Percentiles rank a stretch among this genome's conserved stretches.
phyloP scores from a whole-genome alignment of 176 grass and related monocot genomes.

The Oryza punctata region DNA sequence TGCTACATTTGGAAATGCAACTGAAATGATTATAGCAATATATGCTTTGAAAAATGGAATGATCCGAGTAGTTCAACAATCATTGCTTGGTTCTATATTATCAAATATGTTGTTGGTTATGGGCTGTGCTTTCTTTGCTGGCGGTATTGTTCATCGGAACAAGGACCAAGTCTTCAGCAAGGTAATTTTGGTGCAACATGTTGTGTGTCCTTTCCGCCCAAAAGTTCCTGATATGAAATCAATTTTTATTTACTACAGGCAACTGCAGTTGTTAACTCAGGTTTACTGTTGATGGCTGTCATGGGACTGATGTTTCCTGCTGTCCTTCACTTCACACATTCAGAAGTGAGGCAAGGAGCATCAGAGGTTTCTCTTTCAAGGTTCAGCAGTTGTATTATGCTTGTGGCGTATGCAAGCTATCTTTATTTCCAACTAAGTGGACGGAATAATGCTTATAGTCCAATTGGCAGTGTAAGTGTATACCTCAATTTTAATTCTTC shows the following conservation, averaged over 20 bases:
- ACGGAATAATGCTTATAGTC: constrained; percentile 54
- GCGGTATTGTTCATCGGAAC: constrained; percentile 64
- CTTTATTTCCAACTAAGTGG: constrained; percentile 76
- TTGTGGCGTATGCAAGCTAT: constrained; percentile 75
- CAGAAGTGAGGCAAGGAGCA: constrained; percentile 52
- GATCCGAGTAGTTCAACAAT: constrained; percentile 78
- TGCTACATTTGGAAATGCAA: constrained; percentile 94
- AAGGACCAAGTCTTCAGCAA: constrained; percentile 85
- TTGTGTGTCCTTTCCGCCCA: constrained; percentile 15
- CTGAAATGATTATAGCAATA: constrained; percentile 89
- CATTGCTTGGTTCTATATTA: constrained; percentile 83
- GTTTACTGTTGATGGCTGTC: constrained; percentile 80
- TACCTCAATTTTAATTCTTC: constrained; percentile 1
- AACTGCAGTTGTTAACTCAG: constrained; percentile 65
- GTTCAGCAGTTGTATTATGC: constrained; percentile 83
- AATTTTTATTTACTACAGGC: constrained; percentile 47
- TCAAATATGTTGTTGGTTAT: constrained; percentile 89
- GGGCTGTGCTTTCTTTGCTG: constrained; percentile 74
- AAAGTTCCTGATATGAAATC: constrained; percentile 17
- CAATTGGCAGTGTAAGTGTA: constrained; percentile 58
- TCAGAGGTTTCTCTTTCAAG: constrained; percentile 74
- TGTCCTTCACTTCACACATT: constrained; percentile 79
- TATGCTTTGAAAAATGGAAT: constrained; percentile 81
- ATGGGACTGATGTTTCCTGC: constrained; percentile 82
- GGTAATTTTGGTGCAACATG: constrained; percentile 35